Evolutionary conservation across 129 eudicot species (phyloP).

Genomic region (Glebionis coronaria): DNA sequence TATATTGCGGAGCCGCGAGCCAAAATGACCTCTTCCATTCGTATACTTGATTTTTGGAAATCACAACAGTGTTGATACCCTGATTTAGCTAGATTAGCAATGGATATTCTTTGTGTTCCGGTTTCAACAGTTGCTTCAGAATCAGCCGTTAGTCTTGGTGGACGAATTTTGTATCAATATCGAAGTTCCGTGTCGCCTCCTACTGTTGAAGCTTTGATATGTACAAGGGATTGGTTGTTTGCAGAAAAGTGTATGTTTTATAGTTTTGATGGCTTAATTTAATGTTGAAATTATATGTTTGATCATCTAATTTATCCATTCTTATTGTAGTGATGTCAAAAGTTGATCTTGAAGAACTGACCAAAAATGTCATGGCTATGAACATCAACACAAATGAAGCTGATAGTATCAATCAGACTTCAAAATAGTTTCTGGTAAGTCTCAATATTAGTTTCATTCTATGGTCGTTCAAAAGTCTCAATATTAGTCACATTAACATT

Average conservation of each 20-base stretch:
- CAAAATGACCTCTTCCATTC: background rate
- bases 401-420: no score
- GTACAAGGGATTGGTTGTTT: background rate
- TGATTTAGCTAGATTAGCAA: background rate
- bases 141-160: conserved; percentile 11
- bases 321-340: background rate
- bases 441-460: no score
- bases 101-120: conserved; percentile 9
- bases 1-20: background rate
- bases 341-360: background rate
- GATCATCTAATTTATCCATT: background rate
- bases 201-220: conserved; percentile 1
- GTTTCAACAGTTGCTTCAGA: conserved; percentile 7
- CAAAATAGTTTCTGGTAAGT: no score
- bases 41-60: background rate
- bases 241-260: no score
- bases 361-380: background rate
- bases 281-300: background rate
- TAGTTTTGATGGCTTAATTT: background rate
- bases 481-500: no score
- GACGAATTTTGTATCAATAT: conserved; percentile 2
- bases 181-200: background rate
- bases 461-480: no score
- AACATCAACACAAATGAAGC: background rate
- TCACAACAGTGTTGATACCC: background rate